A percentile compares a stretch with the other conserved stretches of the same genome.
Conservation (phyloP, 1,284 basidiomycete species). For the Ganoderma meredithae region DNA sequence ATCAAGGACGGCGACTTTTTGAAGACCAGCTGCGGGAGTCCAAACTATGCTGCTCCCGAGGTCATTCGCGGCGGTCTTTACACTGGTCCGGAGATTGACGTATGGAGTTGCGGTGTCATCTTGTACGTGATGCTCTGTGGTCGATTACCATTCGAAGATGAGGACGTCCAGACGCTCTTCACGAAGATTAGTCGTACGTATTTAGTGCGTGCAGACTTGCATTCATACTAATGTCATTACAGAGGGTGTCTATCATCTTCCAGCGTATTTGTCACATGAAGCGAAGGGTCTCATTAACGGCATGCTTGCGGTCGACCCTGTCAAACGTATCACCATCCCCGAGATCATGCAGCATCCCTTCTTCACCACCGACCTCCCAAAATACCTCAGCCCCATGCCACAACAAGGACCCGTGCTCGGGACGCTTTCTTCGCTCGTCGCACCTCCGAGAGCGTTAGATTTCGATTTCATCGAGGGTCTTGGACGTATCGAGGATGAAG, state of each 20-base stretch:
- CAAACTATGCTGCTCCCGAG: conserved; percentile 96
- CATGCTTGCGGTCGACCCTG: conserved; percentile 92
- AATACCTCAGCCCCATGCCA: conserved; percentile 87
- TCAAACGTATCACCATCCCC: conserved; percentile 90
- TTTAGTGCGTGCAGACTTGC: conserved; percentile 5
- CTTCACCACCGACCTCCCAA: conserved; percentile 85
- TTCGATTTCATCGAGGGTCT: conserved; percentile 84
- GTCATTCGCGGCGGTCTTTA: conserved; percentile 94
- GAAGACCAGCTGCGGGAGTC: conserved; percentile 94
- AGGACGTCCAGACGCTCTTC: conserved; percentile 91
- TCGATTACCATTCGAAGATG: conserved; percentile 93
- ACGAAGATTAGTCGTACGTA: conserved; percentile 90
- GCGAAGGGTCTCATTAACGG: conserved; percentile 80
- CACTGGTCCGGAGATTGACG: conserved; percentile 95
- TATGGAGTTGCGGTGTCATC: conserved; percentile 97
- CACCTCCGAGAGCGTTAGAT: conserved; percentile 68
- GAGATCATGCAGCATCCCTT: conserved; percentile 92
- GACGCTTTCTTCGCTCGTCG: conserved; percentile 73
- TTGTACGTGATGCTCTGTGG: conserved; percentile 96
- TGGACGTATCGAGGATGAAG: conserved; percentile 89
- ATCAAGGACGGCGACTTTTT: conserved; percentile 96
- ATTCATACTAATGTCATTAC: conserved; percentile 22
- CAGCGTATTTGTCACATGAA: conserved; percentile 78
- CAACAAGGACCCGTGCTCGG: conserved; percentile 81
- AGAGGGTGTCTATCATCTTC: conserved; percentile 90